Evolutionary conservation across 768 basidiomycete genomes (phyloP).

Genomic region (Boletales sp.): DNA sequence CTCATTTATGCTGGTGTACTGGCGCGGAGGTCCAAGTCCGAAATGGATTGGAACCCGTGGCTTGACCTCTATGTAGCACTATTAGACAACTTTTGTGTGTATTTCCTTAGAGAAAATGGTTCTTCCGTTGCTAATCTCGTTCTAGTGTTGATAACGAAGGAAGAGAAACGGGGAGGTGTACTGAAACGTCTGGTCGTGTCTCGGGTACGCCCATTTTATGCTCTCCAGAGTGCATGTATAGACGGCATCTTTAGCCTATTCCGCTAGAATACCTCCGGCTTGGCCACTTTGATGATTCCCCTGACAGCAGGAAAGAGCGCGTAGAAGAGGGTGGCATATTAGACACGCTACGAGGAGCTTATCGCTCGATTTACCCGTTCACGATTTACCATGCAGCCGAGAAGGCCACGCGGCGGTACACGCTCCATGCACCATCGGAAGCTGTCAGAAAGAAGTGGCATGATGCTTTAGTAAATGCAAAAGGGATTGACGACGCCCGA

Average conservation of each 20-base stretch:
- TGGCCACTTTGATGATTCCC: constrained; percentile 54
- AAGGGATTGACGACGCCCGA: constrained; percentile 58
- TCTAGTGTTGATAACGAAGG: constrained; percentile 63
- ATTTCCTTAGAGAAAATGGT: not conserved
- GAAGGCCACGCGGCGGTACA: constrained; percentile 59
- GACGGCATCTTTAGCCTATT: constrained; percentile 53
- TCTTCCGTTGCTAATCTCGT: constrained; percentile 1
- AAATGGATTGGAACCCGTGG: constrained; percentile 71
- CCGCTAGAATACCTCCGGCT: constrained; percentile 76
- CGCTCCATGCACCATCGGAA: constrained; percentile 63
- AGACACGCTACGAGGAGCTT: constrained; percentile 50
- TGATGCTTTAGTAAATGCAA: constrained; percentile 54
- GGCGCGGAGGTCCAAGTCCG: constrained; percentile 55
- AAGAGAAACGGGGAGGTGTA: constrained; percentile 51
- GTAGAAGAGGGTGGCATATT: constrained; percentile 55
- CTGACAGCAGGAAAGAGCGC: constrained; percentile 64
- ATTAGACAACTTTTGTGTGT: constrained; percentile 74
- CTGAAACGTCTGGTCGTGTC: constrained; percentile 56
- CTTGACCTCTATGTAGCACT: constrained; percentile 61
- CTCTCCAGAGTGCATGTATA: constrained; percentile 1
- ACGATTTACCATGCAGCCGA: constrained; percentile 69
- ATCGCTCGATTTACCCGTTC: constrained; percentile 67
- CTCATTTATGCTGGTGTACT: constrained; percentile 66
- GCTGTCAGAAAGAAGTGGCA: constrained; percentile 60
- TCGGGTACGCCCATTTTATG: constrained; percentile 45